Conservation (phyloP, 1,284 basidiomycete species). For the Sporisorium graminicola region DNA sequence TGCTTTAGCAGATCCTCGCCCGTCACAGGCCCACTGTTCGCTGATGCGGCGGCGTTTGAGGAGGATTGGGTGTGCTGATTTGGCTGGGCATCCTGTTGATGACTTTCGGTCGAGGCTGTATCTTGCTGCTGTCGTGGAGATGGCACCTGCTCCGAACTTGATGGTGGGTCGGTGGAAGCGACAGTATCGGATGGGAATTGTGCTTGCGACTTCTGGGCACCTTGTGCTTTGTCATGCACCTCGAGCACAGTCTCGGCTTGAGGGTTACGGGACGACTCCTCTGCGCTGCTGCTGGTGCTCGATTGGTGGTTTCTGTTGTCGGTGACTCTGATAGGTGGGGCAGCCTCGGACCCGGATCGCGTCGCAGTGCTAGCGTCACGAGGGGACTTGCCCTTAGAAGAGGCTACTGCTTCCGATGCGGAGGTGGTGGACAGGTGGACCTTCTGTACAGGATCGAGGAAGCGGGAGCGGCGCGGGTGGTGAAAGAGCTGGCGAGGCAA, state of each 20-base stretch:
- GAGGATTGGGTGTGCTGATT: constrained; percentile 15
- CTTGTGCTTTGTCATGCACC: constrained; percentile 6
- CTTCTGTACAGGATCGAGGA: constrained; percentile 11
- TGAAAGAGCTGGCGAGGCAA: constrained; percentile 34
- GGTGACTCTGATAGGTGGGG: constrained; percentile 17
- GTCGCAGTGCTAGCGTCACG: background rate
- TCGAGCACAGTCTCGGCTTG: constrained; percentile 25
- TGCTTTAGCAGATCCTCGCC: constrained; percentile 60
- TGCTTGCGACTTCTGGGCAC: background rate
- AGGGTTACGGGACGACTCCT: constrained; percentile 19
- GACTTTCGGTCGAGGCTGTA: constrained; percentile 3
- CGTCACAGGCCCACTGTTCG: constrained; percentile 22
- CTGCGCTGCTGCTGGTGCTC: background rate
- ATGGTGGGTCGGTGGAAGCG: background rate
- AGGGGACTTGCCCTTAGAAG: constrained; percentile 8
- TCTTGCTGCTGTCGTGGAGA: constrained; percentile 8
- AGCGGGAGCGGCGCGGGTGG: constrained; percentile 25
- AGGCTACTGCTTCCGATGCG: background rate
- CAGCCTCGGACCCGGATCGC: background rate
- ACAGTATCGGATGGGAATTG: background rate
- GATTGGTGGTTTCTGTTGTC: constrained; percentile 21
- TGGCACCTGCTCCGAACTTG: constrained; percentile 12
- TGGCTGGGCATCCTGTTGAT: constrained; percentile 17
- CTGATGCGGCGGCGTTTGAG: background rate
- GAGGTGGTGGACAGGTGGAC: constrained; percentile 23